Evolutionary conservation across 495 filamentous ascomycete genomes (phyloP), one percentile per base, ranked within the genome.

Genomic region (Xylaria curta): DNA sequence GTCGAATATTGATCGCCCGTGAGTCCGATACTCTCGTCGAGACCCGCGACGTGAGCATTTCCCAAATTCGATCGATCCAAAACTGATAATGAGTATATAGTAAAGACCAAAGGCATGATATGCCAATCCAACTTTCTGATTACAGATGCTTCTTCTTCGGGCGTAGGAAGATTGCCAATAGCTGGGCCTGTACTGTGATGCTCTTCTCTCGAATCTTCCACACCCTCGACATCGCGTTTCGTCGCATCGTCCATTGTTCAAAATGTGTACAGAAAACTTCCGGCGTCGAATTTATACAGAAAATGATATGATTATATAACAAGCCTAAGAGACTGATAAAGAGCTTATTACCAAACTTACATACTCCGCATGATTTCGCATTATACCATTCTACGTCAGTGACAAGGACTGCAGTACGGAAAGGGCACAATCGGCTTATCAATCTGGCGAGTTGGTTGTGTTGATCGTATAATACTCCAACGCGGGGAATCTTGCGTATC

Each of bases 21-120:
- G 21, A 82, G 73, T 28, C 69, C 73, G 28, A 65, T 42, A 17
- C 76, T 76, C 26, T 73, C 68, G 36, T 76, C 82, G 19, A 93
- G 81, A 47, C 90, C 90, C 49, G 83, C 85, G 13, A 84, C 77
- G 13, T 78, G 74, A 9, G 84, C 84, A 60, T 91, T 90, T 68
- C 83, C 85, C 73, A 86, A 88, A 66, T 90, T 91, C 60, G 53
- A 86, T 82, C 91, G 84, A 77, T 94, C 92, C 47, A 94, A 81
- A 74, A 94, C 93, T 21, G 92, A 92, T 28, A 94, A 81, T 36
- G 93, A 79, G 73, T 94, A 94, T 76, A 94, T 81, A 36, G 93
- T 82, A 78, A 79, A 83, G 76, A 67, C 68, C 15, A 82, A 73
- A 13, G 81, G 81, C 61, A 82, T 73, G 5, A 83, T 65, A 31